phyloP scores from a whole-genome alignment of 768 basidiomycete genomes.

The Lactarius pseudohatsudake region DNA sequence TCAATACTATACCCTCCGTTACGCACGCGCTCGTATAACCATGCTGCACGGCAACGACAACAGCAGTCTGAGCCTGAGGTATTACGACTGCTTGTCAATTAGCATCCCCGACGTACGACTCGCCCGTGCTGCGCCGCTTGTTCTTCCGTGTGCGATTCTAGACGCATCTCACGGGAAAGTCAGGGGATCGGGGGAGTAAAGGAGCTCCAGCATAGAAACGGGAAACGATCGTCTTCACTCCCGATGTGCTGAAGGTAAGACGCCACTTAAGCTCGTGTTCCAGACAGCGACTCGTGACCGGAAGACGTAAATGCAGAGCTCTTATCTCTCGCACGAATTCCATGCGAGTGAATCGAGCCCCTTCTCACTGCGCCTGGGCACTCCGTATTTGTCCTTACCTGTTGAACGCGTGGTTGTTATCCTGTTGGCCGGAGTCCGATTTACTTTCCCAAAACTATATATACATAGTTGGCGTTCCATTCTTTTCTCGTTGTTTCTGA shows the following conservation, averaged over 20 bases:
- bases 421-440: not conserved
- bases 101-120: not conserved
- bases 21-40: slow-evolving; percentile 1
- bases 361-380: not conserved
- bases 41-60: not conserved
- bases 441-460: not conserved
- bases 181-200: not conserved
- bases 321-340: not conserved
- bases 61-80: not conserved
- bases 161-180: slow-evolving; percentile 30
- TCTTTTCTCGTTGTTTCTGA: not conserved
- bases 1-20: slow-evolving; percentile 28
- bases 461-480: not conserved
- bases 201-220: not conserved
- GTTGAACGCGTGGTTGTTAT: slow-evolving; percentile 2
- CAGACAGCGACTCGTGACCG: not conserved
- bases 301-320: slow-evolving; percentile 10
- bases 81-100: too few relatives aligned
- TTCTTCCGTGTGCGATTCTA: slow-evolving; percentile 28
- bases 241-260: slow-evolving; percentile 26
- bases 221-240: not conserved
- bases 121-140: slow-evolving; percentile 22
- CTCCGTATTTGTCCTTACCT: not conserved
- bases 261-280: not conserved
- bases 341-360: not conserved